Conservation (phyloP, 2,329 filamentous ascomycete genomes). For the Nigrospora osmanthi region DNA sequence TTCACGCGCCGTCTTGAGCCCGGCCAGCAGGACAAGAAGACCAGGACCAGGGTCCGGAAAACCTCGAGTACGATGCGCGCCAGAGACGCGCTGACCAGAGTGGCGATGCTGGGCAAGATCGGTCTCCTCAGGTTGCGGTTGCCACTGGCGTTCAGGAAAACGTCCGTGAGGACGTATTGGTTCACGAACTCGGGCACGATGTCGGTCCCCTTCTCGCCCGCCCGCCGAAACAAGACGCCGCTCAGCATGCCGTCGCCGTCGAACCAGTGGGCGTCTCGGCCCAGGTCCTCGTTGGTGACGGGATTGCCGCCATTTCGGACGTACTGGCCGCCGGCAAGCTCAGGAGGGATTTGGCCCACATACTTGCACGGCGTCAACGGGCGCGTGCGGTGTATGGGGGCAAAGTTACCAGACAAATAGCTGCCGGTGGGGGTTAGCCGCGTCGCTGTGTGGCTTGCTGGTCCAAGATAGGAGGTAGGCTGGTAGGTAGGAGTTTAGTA, state of each 20-base stretch:
- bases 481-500: too few species aligned
- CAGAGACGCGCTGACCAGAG: slow-evolving; percentile 51
- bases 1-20: slow-evolving; percentile 50
- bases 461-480: background rate
- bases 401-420: slow-evolving; percentile 63
- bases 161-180: slow-evolving; percentile 60
- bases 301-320: slow-evolving; percentile 67
- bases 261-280: slow-evolving; percentile 63
- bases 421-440: slow-evolving; percentile 18
- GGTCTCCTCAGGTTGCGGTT: slow-evolving; percentile 41
- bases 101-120: slow-evolving; percentile 60
- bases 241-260: slow-evolving; percentile 70
- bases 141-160: slow-evolving; percentile 47
- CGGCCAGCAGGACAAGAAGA: slow-evolving; percentile 48
- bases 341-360: slow-evolving; percentile 52
- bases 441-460: background rate
- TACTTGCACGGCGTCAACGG: slow-evolving; percentile 49
- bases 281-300: slow-evolving; percentile 50
- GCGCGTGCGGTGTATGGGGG: slow-evolving; percentile 50
- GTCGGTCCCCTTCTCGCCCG: slow-evolving; percentile 21
- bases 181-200: slow-evolving; percentile 60
- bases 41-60: slow-evolving; percentile 47
- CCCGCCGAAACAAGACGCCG: slow-evolving; percentile 51
- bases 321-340: slow-evolving; percentile 62
- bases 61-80: slow-evolving; percentile 42